A percentile compares a stretch with the other conserved stretches of the same genome.
phyloP scores from a whole-genome alignment of 768 basidiomycete species.

The Stropharia rugosoannulata region DNA sequence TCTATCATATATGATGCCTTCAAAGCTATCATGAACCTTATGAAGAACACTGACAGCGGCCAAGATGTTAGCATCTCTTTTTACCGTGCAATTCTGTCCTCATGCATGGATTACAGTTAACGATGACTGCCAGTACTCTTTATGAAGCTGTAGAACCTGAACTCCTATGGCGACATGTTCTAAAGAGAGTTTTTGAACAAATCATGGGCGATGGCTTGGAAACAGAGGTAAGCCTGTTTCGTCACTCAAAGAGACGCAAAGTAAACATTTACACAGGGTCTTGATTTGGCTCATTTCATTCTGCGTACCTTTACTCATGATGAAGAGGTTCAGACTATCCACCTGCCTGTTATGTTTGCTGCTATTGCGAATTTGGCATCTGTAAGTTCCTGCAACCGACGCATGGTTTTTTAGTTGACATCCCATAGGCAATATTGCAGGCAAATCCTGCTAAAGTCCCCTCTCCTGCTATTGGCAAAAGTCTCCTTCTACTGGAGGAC shows the following conservation, averaged over 20 bases:
- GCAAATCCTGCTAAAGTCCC: slow-evolving; percentile 32
- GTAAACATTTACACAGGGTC: slow-evolving; percentile 46
- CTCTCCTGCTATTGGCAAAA: slow-evolving; percentile 36
- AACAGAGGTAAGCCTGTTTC: slow-evolving; percentile 43
- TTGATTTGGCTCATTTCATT: slow-evolving; percentile 70
- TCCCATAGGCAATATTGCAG: slow-evolving; percentile 32
- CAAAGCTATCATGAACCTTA: slow-evolving; percentile 59
- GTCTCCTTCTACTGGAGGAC: slow-evolving; percentile 50
- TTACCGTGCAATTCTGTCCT: neutral
- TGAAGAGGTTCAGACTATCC: slow-evolving; percentile 80
- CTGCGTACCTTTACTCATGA: slow-evolving; percentile 80
- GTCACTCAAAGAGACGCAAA: neutral
- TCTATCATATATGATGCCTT: slow-evolving; percentile 78
- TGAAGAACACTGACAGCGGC: slow-evolving; percentile 49
- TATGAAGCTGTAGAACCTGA: slow-evolving; percentile 93
- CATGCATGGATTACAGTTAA: slow-evolving; percentile 42
- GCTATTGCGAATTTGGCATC: slow-evolving; percentile 63
- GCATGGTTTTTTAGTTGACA: slow-evolving; percentile 16
- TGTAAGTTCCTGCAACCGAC: slow-evolving; percentile 39
- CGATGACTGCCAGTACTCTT: slow-evolving; percentile 82
- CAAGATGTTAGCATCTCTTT: slow-evolving; percentile 54
- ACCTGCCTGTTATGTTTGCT: slow-evolving; percentile 78
- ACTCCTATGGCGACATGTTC: slow-evolving; percentile 80
- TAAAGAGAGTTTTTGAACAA: slow-evolving; percentile 55
- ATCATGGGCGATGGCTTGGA: slow-evolving; percentile 41